Evolutionary conservation across 208 protist genomes (phyloP), one percentile per base, ranked within the genome.

Genomic region (Angomonas ambiguus): DNA sequence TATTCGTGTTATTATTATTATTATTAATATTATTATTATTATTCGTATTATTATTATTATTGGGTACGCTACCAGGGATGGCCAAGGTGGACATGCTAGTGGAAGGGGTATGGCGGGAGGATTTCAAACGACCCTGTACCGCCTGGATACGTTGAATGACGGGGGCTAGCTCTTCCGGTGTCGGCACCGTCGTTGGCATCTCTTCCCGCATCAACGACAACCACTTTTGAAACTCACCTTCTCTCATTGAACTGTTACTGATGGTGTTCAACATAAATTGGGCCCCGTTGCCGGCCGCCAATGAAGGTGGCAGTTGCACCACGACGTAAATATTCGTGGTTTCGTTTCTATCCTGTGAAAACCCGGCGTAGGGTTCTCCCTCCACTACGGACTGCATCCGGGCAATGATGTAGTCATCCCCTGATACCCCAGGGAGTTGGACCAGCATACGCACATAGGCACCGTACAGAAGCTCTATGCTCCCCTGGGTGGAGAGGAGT

Each of bases 251-350:
- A 69, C 83, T 87, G 69, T 95, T 95, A 72, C 85, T 92, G 48
- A 95, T 74, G 56, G 78, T 91, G 77, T 90, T 92, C 51, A 95
- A 75, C 65, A 92, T 82, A 63, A 83, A 95, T 53, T 86, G 79
- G 4, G 71, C 68, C 4, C 85, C 85, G 60, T 95, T 95, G 56
- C 88, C 80, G 5, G 34, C 67, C 2, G 79, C 73, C 13, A 92
- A 74, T 24, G 62, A 18, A 18, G 59, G 79, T 3, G 85, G 83
- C 20, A 92, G 83, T 28, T 81, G 45, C 24, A 90, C 66, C 22
- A 84, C 31, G 11, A 92, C 62, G 51, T 91, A 88, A 27, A 70
- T 62, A n/a, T 71, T 81, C 8, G 84, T 90, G 16, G 56, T 63
- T 65, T 85, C 67, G 13, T 32, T 64, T 2, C 69, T 4, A 25